Base-by-base conservation (phyloP, 805 yeast species). In the Lipomyces starkeyi region DNA sequence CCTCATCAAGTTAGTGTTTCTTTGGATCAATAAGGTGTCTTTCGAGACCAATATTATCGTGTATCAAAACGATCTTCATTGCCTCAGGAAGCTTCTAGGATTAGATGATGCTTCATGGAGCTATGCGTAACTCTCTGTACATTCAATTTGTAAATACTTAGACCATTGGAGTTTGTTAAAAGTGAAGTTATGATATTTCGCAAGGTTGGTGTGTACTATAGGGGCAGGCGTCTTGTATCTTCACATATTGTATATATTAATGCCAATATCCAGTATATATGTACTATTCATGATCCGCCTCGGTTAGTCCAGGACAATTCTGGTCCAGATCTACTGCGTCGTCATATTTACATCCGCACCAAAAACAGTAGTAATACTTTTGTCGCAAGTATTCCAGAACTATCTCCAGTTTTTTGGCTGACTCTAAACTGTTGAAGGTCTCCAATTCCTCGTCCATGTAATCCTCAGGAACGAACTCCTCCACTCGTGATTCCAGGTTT, bases 291-390 rank as follows among this genome's bases (percentile, higher is more conserved):
- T 86, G 89, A 25, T 82, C 85, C 22, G 77, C 80, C 68, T 82
- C 84, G 2, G 71, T 68, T 0, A 75, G 64, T 0, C 89, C 89
- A 2, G 89, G 89, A 73, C 89, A 86, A 62, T 78, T 75, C 17
- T 74, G 71, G 17, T 65, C 77, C 25, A 86, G 69, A 35, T 85
- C 87, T 0, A 72, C 69, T 61, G 76, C 78, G 65, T 76, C 77
- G 0, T 75, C 74, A 71, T 78, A 86, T 43, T 70, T 69, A 2
- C 74, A 73, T 0, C 88, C 88, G 75, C 89, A 86, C 75, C 79
- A 86, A 72, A 77, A 83, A 71, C 89, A 86, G 71, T 82, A 86
- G 65, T 74, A 69, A 64, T 80, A 80, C 13, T 75, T 77, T 0
- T 78, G 70, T 43, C 88, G 75, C 32, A 85, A 73, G 67, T 81